phyloP scores from a whole-genome alignment of 176 grass and related monocot genomes.

The Saccharum spontaneum region DNA sequence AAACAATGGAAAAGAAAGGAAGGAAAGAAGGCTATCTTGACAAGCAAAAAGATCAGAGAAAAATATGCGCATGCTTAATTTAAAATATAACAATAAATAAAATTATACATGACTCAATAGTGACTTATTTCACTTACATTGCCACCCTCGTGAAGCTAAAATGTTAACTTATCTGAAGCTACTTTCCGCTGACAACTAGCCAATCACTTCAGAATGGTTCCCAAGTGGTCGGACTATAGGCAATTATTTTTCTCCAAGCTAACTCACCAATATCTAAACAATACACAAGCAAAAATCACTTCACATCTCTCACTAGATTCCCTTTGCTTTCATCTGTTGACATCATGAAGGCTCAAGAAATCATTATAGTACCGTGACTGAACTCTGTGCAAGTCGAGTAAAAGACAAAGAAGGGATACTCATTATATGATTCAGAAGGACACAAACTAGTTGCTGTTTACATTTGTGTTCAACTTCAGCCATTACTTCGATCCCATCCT shows the following conservation, averaged over 20 bases:
- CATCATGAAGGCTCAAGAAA: background rate
- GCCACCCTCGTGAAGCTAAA: background rate
- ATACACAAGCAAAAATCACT: background rate
- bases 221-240: background rate
- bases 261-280: background rate
- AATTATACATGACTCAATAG: background rate
- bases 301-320: background rate
- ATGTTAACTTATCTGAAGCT: slow-evolving; percentile 13
- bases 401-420: background rate
- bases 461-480: background rate
- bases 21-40: too few relatives aligned
- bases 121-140: background rate
- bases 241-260: background rate
- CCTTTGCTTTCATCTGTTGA: background rate
- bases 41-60: background rate
- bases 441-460: background rate
- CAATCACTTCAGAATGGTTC: slow-evolving; percentile 2
- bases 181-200: background rate
- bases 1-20: too few relatives aligned
- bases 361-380: background rate
- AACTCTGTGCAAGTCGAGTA: background rate
- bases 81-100: background rate
- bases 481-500: background rate
- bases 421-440: background rate
- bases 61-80: background rate